Conservation (phyloP, 2,329 filamentous ascomycete genomes). For the Penicillium sp. region DNA sequence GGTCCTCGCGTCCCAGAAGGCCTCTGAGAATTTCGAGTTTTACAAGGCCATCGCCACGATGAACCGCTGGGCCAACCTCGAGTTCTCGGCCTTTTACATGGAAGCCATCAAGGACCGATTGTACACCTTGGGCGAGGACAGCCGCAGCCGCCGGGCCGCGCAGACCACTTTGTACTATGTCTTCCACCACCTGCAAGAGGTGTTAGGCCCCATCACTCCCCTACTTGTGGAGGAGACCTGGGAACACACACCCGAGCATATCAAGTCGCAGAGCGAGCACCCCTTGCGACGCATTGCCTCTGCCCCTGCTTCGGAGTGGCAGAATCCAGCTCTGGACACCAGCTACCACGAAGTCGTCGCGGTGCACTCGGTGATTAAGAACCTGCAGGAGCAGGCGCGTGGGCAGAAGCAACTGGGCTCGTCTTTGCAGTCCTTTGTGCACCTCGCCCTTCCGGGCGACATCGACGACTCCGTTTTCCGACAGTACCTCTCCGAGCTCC, state of each 20-base stretch:
- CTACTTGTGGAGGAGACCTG: conserved; percentile 84
- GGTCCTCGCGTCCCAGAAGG: conserved; percentile 61
- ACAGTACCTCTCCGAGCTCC: conserved; percentile 51
- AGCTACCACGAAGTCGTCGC: conserved; percentile 44
- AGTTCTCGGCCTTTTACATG: conserved; percentile 90
- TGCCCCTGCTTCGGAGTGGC: conserved; percentile 34
- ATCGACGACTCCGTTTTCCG: conserved; percentile 28
- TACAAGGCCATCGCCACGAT: conserved; percentile 70
- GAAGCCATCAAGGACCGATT: conserved; percentile 88
- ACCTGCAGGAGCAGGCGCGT: conserved; percentile 70
- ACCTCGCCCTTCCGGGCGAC: conserved; percentile 29
- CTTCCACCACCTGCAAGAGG: conserved; percentile 68
- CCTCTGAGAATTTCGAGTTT: conserved; percentile 74
- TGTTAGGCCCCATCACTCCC: conserved; percentile 78
- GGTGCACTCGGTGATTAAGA: conserved; percentile 67
- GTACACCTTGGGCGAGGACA: conserved; percentile 73
- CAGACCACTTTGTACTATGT: conserved; percentile 61
- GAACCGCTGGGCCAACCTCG: conserved; percentile 75
- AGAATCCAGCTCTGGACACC: conserved; percentile 49
- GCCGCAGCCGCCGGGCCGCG: conserved; percentile 56
- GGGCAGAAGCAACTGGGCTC: conserved; percentile 70
- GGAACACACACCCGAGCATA: conserved; percentile 67
- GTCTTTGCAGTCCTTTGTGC: conserved; percentile 73
- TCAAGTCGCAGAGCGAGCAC: conserved; percentile 53
- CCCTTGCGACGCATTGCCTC: conserved; percentile 43